Evolutionary conservation across 2,329 filamentous ascomycete genomes (phyloP), one percentile per base, ranked within the genome.

Genomic region (Aspergillus novoparasiticus): DNA sequence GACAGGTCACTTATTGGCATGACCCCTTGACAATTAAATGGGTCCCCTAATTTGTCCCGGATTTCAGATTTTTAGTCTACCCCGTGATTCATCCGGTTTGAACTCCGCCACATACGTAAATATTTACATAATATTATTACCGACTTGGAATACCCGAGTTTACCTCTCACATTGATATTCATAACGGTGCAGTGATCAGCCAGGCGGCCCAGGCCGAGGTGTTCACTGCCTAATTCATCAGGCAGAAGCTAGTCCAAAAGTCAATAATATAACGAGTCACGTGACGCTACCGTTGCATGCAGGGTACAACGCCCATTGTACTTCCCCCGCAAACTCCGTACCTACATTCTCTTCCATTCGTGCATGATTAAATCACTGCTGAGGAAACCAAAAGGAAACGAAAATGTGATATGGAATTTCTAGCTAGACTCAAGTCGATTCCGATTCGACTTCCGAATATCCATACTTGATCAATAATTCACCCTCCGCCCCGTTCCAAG

Each of bases 401-500:
- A 8, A 48, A 26, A 14, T 3, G 23, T 8, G 23, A 28, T 28
- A 4, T 14, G n/a, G n/a, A 4, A 19, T 48, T 6, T 23, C 23
- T 23, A 23, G 28, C 23, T 48, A 26, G 23, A 26, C n/a, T 30
- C 16, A 30, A 10, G 8, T 19, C 14, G 16, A 50, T 5, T n/a
- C 19, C 3, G 21, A 4, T 3, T n/a, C 16, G 10, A 30, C 5
- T 34, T 57, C 55, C 2, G n/a, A 14, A 56, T 48, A 56, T 43
- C 53, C 26, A 50, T 34, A 57, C 16, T n/a, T 48, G 5, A 10
- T 39, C 30, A 46, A 43, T 36, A 61, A 46, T 12, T 54, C 55
- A 1, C 36, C 56, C 12, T 62, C 60, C 0, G 10, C 46, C 1
- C 62, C 62, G 16, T 26, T 61, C 62, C 62, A 61, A 12, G 62